phyloP scores from a whole-genome alignment of 2,329 filamentous ascomycete species.

The Ceratocystis ficicola region DNA sequence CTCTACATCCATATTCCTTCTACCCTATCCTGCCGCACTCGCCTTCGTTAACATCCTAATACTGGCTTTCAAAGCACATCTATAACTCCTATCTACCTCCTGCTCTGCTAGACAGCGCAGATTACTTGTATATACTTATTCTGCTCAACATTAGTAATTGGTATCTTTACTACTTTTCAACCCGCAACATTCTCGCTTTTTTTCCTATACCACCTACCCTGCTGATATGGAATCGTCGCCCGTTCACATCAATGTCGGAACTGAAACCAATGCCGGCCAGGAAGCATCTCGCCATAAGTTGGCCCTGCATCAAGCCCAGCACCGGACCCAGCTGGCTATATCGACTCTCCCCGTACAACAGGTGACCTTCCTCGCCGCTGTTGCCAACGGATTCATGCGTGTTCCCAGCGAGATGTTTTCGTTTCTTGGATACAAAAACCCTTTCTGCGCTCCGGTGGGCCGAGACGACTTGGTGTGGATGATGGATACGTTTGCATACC shows the following conservation, averaged over 20 bases:
- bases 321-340: neutral
- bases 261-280: neutral
- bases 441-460: conserved; percentile 47
- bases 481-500: conserved; percentile 51
- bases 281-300: neutral
- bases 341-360: neutral
- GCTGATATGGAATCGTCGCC: neutral
- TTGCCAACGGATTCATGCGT: neutral
- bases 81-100: neutral
- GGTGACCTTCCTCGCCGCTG: neutral
- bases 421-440: conserved; percentile 42
- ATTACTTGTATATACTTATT: neutral
- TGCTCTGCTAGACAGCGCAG: neutral
- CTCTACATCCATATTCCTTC: neutral
- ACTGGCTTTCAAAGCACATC: neutral
- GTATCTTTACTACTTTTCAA: neutral
- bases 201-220: neutral
- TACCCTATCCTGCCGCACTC: neutral
- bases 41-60: neutral
- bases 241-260: neutral
- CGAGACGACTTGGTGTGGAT: conserved; percentile 70
- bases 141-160: neutral
- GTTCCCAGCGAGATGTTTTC: conserved; percentile 32
- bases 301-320: too few species aligned
- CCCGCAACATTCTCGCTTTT: neutral